Evolutionary conservation across 2,329 filamentous ascomycete species (phyloP).

Genomic region (Drechslerella stenobrocha): DNA sequence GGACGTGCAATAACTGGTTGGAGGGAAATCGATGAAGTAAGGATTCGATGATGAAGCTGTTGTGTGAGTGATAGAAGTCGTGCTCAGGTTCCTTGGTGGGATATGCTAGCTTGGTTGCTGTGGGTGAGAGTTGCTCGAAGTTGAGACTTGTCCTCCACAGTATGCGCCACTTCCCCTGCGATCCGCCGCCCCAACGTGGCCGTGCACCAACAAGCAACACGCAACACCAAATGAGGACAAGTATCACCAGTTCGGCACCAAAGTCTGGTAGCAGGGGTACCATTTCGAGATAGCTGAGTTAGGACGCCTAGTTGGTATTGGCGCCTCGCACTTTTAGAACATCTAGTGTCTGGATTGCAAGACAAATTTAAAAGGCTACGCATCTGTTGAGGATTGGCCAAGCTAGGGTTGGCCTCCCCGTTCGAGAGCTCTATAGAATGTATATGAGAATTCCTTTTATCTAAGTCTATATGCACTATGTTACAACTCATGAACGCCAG

Average conservation of each 20-base stretch:
- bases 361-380: too few species aligned
- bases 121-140: constrained; percentile 39
- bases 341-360: too few species aligned
- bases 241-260: background rate
- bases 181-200: constrained; percentile 12
- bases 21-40: background rate
- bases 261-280: background rate
- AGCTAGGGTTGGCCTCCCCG: too few species aligned
- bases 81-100: constrained; percentile 30
- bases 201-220: constrained; percentile 10
- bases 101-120: constrained; percentile 24
- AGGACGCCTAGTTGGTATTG: too few species aligned
- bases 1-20: background rate
- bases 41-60: constrained; percentile 2
- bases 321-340: too few species aligned
- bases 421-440: too few species aligned
- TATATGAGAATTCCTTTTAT: too few species aligned
- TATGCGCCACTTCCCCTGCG: constrained; percentile 23
- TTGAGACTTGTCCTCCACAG: constrained; percentile 47
- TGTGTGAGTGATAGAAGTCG: constrained; percentile 28
- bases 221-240: constrained; percentile 32
- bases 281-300: background rate
- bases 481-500: too few species aligned
- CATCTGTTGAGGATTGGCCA: too few species aligned
- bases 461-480: background rate